These are phyloP conservation scores for Tubosaeta sp. DNA, from an alignment of 768 basidiomycete genomes.

Conservation along the genomic window DNA sequence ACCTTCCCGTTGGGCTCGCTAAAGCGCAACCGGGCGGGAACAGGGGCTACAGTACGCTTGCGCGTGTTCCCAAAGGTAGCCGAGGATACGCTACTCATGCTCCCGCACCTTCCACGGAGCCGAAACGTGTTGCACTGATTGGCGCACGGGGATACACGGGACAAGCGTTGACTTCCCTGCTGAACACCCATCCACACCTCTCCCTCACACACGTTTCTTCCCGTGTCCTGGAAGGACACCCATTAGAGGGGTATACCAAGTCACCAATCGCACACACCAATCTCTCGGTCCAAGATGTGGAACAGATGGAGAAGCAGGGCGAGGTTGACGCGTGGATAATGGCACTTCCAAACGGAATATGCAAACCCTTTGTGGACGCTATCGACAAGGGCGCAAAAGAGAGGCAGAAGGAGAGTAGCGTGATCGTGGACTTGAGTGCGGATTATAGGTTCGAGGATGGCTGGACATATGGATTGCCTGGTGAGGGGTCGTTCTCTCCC, in stretches of 20 bases:
- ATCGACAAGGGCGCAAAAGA: slow-evolving; percentile 70
- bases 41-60: slow-evolving; percentile 18
- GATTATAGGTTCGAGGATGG: slow-evolving; percentile 93
- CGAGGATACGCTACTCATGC: slow-evolving; percentile 81
- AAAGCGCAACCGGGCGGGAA: slow-evolving; percentile 19
- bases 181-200: slow-evolving; percentile 85
- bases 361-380: slow-evolving; percentile 96
- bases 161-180: slow-evolving; percentile 81
- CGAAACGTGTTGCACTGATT: slow-evolving; percentile 91
- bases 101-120: slow-evolving; percentile 44
- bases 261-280: slow-evolving; percentile 70
- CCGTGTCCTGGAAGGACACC: slow-evolving; percentile 82
- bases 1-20: slow-evolving; percentile 54
- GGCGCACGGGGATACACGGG: slow-evolving; percentile 97
- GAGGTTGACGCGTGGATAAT: slow-evolving; percentile 98
- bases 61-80: slow-evolving; percentile 43
- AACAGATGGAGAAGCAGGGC: slow-evolving; percentile 81
- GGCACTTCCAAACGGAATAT: slow-evolving; percentile 97
- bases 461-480: slow-evolving; percentile 98
- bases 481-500: slow-evolving; percentile 58
- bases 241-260: slow-evolving; percentile 81
- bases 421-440: slow-evolving; percentile 88
- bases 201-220: slow-evolving; percentile 95
- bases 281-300: slow-evolving; percentile 72
- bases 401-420: slow-evolving; percentile 49